Conservation (phyloP, 208 protist genomes). For the Wallacemonas sp. region DNA sequence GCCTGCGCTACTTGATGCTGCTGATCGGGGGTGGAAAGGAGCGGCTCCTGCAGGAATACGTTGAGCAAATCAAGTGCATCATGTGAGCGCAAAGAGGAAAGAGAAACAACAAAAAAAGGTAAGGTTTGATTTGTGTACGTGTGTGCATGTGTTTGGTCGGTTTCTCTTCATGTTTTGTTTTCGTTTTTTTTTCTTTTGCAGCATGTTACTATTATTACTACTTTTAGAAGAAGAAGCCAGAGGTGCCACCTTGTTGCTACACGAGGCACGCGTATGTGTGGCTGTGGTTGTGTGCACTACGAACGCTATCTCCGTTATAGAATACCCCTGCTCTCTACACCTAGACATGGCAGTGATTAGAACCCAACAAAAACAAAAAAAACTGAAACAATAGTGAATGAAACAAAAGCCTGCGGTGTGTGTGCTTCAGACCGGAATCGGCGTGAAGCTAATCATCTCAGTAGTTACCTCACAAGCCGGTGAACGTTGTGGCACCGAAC, state of each 20-base stretch:
- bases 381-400: too few relatives aligned
- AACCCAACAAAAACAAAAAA: too few relatives aligned
- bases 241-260: too few relatives aligned
- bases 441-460: too few relatives aligned
- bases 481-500: too few relatives aligned
- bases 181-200: constrained; percentile 5
- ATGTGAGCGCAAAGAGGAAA: constrained; percentile 1
- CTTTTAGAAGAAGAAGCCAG: neutral
- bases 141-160: neutral
- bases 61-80: constrained; percentile 58
- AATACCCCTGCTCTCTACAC: too few relatives aligned
- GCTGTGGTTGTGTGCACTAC: neutral
- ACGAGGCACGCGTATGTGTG: neutral
- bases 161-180: neutral
- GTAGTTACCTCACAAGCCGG: too few relatives aligned
- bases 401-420: too few relatives aligned
- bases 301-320: too few relatives aligned
- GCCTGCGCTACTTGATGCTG: constrained; percentile 65
- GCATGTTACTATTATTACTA: neutral
- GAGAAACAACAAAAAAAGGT: neutral
- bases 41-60: constrained; percentile 62
- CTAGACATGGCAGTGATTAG: too few relatives aligned
- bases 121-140: neutral
- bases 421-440: too few relatives aligned
- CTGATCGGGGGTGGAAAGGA: constrained; percentile 63